phyloP scores from a whole-genome alignment of 1,284 basidiomycete genomes.

The Ganoderma resinaceum region DNA sequence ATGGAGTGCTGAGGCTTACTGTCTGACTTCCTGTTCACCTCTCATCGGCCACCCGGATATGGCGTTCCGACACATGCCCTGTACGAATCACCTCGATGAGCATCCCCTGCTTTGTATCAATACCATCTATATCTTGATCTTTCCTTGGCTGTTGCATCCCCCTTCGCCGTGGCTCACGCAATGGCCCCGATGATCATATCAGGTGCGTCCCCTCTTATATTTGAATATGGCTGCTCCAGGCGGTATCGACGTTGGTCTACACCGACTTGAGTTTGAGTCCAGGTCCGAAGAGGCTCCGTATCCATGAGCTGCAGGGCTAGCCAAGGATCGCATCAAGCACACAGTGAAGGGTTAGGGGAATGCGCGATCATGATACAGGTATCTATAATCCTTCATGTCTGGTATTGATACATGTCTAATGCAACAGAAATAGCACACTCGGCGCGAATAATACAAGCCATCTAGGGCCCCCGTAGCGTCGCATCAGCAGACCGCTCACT shows the following conservation, averaged over 20 bases:
- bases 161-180: no score
- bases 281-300: no score
- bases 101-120: conserved; percentile 23
- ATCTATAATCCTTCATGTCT: background rate
- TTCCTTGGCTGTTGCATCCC: background rate
- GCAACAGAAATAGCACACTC: background rate
- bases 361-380: background rate
- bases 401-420: background rate
- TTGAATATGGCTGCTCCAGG: no score
- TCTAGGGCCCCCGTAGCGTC: background rate
- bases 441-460: background rate
- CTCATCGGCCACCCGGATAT: background rate
- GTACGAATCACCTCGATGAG: conserved; percentile 11
- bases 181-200: background rate
- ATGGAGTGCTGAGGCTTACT: conserved; percentile 23
- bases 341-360: background rate
- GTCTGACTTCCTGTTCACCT: conserved; percentile 8
- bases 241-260: no score
- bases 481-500: background rate
- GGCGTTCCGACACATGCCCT: background rate
- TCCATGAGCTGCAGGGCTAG: no score
- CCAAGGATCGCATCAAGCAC: no score
- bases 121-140: conserved; percentile 6
- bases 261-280: no score
- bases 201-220: background rate